phyloP scores from a whole-genome alignment of 2,329 filamentous ascomycete genomes.

The Aspergillus pseudotamarii region DNA sequence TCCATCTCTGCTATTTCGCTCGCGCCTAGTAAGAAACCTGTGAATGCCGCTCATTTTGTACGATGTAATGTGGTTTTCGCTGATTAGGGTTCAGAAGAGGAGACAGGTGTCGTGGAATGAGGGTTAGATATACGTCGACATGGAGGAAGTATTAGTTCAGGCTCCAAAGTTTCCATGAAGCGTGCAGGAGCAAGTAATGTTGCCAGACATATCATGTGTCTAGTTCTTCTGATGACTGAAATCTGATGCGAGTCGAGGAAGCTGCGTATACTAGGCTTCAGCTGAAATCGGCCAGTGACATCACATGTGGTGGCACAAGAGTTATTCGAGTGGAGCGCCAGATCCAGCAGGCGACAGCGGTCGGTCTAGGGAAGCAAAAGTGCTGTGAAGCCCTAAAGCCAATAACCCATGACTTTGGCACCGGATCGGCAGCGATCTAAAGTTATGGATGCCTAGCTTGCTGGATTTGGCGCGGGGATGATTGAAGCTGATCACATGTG shows the following conservation, averaged over 20 bases:
- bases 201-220: slow-evolving; percentile 28
- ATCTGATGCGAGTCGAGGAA: background rate
- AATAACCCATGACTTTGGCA: slow-evolving; percentile 16
- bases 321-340: background rate
- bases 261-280: slow-evolving; percentile 20
- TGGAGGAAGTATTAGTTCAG: slow-evolving; percentile 29
- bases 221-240: slow-evolving; percentile 21
- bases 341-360: background rate
- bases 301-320: slow-evolving; percentile 19
- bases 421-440: slow-evolving; percentile 16
- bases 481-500: slow-evolving; percentile 22
- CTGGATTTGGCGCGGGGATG: slow-evolving; percentile 10
- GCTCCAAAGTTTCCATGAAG: slow-evolving; percentile 32
- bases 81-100: slow-evolving; percentile 8
- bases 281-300: slow-evolving; percentile 23
- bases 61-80: background rate
- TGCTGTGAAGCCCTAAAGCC: background rate
- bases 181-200: slow-evolving; percentile 15
- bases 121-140: slow-evolving; percentile 21
- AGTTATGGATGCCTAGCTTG: slow-evolving; percentile 9
- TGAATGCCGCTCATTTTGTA: slow-evolving; percentile 45
- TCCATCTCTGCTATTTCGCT: slow-evolving; percentile 33
- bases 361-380: background rate
- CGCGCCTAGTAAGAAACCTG: slow-evolving; percentile 44
- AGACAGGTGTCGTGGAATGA: slow-evolving; percentile 10